Evolutionary conservation across 1,284 basidiomycete genomes (phyloP).

Genomic region (Sporisorium reilianum): DNA sequence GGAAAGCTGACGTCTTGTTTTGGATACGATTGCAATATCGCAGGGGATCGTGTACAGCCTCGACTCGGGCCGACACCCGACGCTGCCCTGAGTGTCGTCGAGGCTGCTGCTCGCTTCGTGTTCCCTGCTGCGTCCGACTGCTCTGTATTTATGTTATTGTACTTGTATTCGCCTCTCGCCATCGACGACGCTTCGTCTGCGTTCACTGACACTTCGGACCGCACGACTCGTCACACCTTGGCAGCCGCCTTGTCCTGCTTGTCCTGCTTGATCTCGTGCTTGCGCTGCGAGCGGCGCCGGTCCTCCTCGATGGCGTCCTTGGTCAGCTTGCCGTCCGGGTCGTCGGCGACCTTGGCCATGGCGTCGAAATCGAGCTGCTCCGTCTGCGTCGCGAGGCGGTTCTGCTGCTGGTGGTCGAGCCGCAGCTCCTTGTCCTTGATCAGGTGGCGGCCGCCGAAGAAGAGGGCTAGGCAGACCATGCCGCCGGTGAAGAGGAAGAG

Average conservation of each 20-base stretch:
- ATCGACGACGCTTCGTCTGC: neutral
- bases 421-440: slow-evolving; percentile 42
- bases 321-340: slow-evolving; percentile 44
- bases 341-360: slow-evolving; percentile 37
- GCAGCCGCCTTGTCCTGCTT: slow-evolving; percentile 34
- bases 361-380: slow-evolving; percentile 39
- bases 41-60: slow-evolving; percentile 65
- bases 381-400: slow-evolving; percentile 29
- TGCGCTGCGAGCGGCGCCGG: slow-evolving; percentile 13
- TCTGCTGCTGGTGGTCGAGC: slow-evolving; percentile 27
- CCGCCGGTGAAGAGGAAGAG: slow-evolving; percentile 51
- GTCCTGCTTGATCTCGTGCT: slow-evolving; percentile 23
- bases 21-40: neutral
- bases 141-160: slow-evolving; percentile 4
- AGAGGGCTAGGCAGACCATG: slow-evolving; percentile 43
- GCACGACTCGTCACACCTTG: slow-evolving; percentile 16
- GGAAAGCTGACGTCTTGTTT: neutral
- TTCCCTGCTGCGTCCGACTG: neutral
- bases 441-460: slow-evolving; percentile 39
- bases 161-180: slow-evolving; percentile 4
- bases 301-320: slow-evolving; percentile 39
- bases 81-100: slow-evolving; percentile 33
- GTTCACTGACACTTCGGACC: neutral
- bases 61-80: slow-evolving; percentile 54
- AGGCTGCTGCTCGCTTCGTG: neutral